Base-by-base conservation (phyloP, 345 rosid genomes). In the Populus euphratica region DNA sequence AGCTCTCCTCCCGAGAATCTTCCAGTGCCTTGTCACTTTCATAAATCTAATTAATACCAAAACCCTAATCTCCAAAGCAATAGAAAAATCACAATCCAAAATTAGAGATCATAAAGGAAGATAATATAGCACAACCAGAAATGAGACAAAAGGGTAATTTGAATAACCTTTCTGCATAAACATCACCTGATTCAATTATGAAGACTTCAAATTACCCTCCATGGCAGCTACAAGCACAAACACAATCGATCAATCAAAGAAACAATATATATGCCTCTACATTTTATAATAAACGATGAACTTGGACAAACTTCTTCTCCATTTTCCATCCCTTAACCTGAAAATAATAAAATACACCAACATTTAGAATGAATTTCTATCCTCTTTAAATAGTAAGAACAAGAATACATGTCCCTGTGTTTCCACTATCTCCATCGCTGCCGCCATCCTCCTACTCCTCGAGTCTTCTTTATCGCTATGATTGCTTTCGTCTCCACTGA, bases 151-250 rank as follows among this genome's bases (percentile, higher is more conserved):
- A 64, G 5, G 8, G 73, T 90, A 91, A 89, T 79, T 90, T 39
- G 80, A 79, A 75, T 83, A 84, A 79, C 89, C 93, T 80, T 85
- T 87, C 85, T 91, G 92, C 4, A 78, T 74, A 78, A 87, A 91
- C 78, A 88, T 91, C 96, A 79, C 92, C 90, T 90, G 82, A 79
- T 67, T 68, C 69, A 74, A 73, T 47, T n/a, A 36, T 36, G 25
- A 69, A 29, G 50, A 33, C 47, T 39, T 35, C 41, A 56, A 8
- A 72, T 72, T 56, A 72, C 25, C 63, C 5, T 35, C 21, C 43
- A 52, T 29, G 35, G 18, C 43, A 3, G 65, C 14, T 43, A 36
- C 10, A 38, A 8, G 20, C 8, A 20, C 5, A 56, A 2, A 11
- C 4, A 29, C 5, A 21, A 43, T 21, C 44, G 36, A 33, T 33